A percentile compares a stretch with the other conserved stretches of the same genome.
Evolutionary conservation across 2,329 filamentous ascomycete genomes (phyloP).

Genomic region (Alternaria triticina): DNA sequence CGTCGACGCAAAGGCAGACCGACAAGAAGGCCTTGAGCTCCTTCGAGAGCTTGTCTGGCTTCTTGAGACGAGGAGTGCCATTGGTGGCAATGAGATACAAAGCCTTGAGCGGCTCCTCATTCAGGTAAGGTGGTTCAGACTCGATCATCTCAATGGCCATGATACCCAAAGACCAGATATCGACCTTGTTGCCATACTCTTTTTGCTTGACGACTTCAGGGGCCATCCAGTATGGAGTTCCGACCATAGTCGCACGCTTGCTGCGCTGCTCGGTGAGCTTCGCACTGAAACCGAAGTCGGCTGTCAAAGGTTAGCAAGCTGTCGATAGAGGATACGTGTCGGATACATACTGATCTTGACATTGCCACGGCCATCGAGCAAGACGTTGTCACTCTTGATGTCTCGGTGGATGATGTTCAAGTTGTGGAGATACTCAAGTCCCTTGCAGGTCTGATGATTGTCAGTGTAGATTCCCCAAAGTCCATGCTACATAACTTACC

Average conservation of each 20-base stretch:
- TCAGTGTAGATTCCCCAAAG: slow-evolving; percentile 32
- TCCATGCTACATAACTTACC: slow-evolving; percentile 61
- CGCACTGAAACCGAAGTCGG: slow-evolving; percentile 98
- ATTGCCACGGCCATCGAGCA: slow-evolving; percentile 90
- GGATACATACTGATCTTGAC: slow-evolving; percentile 89
- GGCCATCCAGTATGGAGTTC: slow-evolving; percentile 99
- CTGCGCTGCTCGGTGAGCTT: slow-evolving; percentile 96
- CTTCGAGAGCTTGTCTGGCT: slow-evolving; percentile 96
- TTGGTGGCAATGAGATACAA: slow-evolving; percentile 98
- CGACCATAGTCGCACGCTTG: slow-evolving; percentile 98
- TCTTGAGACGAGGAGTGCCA: slow-evolving; percentile 95
- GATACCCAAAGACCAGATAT: slow-evolving; percentile 98
- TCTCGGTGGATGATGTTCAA: slow-evolving; percentile 99
- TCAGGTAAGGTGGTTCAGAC: slow-evolving; percentile 95
- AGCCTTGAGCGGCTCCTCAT: slow-evolving; percentile 96
- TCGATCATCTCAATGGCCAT: slow-evolving; percentile 99
- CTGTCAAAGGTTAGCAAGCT: slow-evolving; percentile 54
- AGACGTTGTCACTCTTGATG: slow-evolving; percentile 98
- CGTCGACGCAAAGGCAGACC: slow-evolving; percentile 94
- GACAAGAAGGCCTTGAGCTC: slow-evolving; percentile 97
- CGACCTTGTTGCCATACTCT: slow-evolving; percentile 97
- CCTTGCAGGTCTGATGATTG: slow-evolving; percentile 80
- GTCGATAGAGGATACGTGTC: not conserved
- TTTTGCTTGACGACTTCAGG: slow-evolving; percentile 99
- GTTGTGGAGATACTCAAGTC: slow-evolving; percentile 89